These are phyloP conservation scores for Zea luxurians DNA, from an alignment of 176 grass and related monocot genomes.

Conservation along the genomic window DNA sequence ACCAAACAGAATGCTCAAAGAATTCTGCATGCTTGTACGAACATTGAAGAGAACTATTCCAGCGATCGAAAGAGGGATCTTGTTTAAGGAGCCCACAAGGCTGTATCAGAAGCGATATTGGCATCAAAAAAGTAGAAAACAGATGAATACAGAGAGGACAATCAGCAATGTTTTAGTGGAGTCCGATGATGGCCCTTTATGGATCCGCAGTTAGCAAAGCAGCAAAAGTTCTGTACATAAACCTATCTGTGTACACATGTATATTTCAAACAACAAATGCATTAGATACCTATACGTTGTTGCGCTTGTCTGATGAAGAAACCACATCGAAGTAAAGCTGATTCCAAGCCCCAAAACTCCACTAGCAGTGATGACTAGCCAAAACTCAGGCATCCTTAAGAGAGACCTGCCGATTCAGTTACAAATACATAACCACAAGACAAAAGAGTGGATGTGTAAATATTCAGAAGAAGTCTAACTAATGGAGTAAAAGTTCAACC, in stretches of 20 bases:
- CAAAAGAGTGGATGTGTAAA: slow-evolving; percentile 5
- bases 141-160: neutral
- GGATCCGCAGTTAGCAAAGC: neutral
- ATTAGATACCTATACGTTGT: slow-evolving; percentile 82
- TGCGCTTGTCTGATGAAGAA: slow-evolving; percentile 92
- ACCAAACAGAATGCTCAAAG: slow-evolving; percentile 80
- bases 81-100: slow-evolving; percentile 90
- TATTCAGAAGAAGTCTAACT: neutral
- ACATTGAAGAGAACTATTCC: slow-evolving; percentile 88
- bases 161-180: slow-evolving; percentile 11
- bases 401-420: slow-evolving; percentile 72
- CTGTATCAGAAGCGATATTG: slow-evolving; percentile 45
- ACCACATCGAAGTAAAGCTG: slow-evolving; percentile 98
- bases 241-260: neutral
- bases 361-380: slow-evolving; percentile 77
- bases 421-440: slow-evolving; percentile 40
- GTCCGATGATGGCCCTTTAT: neutral
- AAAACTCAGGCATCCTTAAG: slow-evolving; percentile 79
- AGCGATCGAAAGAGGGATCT: slow-evolving; percentile 88
- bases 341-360: slow-evolving; percentile 91
- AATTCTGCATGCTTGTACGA: slow-evolving; percentile 79
- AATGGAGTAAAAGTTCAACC: neutral
- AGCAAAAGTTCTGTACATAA: neutral
- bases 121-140: slow-evolving; percentile 11
- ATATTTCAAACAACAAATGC: neutral